Evolutionary conservation across 306 rosid genomes (phyloP).

Genomic region (Quercus dentata): DNA sequence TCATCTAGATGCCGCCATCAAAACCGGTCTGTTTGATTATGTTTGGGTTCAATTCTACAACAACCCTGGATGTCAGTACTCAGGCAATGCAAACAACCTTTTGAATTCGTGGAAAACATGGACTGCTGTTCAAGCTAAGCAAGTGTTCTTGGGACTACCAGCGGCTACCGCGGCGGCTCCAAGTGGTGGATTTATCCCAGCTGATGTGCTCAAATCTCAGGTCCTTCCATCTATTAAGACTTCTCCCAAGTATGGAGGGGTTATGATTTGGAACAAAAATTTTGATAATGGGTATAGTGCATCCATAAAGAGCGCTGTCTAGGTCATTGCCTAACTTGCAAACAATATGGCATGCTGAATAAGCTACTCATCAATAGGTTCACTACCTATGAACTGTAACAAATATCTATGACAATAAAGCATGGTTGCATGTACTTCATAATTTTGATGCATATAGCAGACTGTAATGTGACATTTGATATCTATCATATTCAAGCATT

Average conservation of each 20-base stretch:
- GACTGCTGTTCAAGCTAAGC: conserved; percentile 31
- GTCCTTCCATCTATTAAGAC: conserved; percentile 49
- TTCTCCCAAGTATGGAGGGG: conserved; percentile 55
- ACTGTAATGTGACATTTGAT: too few relatives aligned
- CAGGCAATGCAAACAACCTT: conserved; percentile 33
- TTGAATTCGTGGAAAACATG: conserved; percentile 55
- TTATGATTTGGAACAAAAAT: conserved; percentile 56
- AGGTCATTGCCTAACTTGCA: background rate
- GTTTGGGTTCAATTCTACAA: conserved; percentile 84
- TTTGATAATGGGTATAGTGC: conserved; percentile 36
- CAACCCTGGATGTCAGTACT: conserved; percentile 50
- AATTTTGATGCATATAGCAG: too few relatives aligned
- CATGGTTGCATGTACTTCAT: too few relatives aligned
- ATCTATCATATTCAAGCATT: too few relatives aligned
- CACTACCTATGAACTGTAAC: background rate
- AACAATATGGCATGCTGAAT: background rate
- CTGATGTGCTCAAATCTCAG: conserved; percentile 19
- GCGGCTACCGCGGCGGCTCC: conserved; percentile 59
- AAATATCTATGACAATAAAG: too few relatives aligned
- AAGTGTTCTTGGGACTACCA: conserved; percentile 64
- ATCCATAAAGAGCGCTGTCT: conserved; percentile 28
- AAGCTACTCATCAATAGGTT: background rate
- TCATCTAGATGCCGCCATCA: conserved; percentile 33
- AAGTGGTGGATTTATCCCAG: conserved; percentile 47
- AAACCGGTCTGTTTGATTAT: conserved; percentile 49